Percentiles rank a stretch among this genome's conserved stretches.
Conservation (phyloP, 2,329 filamentous ascomycete species). For the Alternaria infectoria region DNA sequence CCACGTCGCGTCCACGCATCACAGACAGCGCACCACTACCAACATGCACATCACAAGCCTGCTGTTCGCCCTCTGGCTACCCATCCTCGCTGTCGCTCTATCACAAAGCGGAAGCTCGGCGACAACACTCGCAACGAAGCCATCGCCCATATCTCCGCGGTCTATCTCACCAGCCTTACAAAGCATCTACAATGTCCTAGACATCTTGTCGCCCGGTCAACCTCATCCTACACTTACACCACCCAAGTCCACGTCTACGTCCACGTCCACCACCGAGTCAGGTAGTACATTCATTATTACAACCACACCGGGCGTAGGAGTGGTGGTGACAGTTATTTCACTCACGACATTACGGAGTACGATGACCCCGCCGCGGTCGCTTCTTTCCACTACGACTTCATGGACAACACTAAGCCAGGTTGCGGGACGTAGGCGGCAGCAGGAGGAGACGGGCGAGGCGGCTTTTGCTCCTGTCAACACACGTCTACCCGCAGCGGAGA, state of each 20-base stretch:
- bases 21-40: neutral
- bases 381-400: neutral
- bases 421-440: neutral
- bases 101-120: neutral
- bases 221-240: neutral
- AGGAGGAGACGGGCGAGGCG: neutral
- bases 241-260: neutral
- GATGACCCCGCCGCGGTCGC: neutral
- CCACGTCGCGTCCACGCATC: neutral
- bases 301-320: neutral
- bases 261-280: neutral
- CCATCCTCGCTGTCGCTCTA: neutral
- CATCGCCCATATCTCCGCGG: neutral
- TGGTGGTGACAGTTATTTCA: neutral
- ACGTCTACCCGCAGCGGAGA: neutral
- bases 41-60: neutral
- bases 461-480: neutral
- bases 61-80: neutral
- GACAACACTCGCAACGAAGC: neutral
- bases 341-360: neutral
- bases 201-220: neutral
- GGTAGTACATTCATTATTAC: neutral
- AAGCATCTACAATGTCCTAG: neutral
- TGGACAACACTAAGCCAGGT: neutral
- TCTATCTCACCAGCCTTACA: neutral